A percentile compares a stretch with the other conserved stretches of the same genome.
Evolutionary conservation across 2,329 filamentous ascomycete genomes (phyloP).

Genomic region (Cryphonectria radicalis): DNA sequence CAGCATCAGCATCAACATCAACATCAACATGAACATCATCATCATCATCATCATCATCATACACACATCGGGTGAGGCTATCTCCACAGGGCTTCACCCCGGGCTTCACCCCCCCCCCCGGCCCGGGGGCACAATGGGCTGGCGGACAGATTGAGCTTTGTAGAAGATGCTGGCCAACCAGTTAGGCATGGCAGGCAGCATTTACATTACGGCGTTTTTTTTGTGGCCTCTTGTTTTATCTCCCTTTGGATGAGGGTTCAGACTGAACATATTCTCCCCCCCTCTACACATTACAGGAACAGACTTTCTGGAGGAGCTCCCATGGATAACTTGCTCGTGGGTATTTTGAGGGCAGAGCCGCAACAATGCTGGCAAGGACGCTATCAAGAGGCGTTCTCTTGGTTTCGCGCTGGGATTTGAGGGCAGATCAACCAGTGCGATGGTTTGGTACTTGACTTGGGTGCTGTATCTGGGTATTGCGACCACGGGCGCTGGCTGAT

Average conservation of each 20-base stretch:
- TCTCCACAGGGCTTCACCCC: neutral
- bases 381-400: neutral
- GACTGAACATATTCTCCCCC: constrained; percentile 25
- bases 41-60: neutral
- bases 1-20: neutral
- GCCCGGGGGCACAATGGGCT: too few relatives aligned
- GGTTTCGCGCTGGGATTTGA: neutral
- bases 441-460: neutral
- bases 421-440: neutral
- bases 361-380: neutral
- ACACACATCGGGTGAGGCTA: neutral
- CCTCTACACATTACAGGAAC: constrained; percentile 15
- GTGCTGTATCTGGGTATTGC: neutral
- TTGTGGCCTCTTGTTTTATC: neutral
- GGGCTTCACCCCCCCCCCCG: neutral
- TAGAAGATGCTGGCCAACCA: neutral
- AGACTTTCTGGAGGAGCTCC: neutral
- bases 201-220: constrained; percentile 4
- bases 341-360: neutral
- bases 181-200: constrained; percentile 6
- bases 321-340: neutral
- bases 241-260: constrained; percentile 17
- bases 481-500: neutral
- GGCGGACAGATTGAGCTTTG: too few relatives aligned
- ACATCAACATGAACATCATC: neutral